Conservation (phyloP, 2,329 filamentous ascomycete species). For the Trichoderma koningiopsis region DNA sequence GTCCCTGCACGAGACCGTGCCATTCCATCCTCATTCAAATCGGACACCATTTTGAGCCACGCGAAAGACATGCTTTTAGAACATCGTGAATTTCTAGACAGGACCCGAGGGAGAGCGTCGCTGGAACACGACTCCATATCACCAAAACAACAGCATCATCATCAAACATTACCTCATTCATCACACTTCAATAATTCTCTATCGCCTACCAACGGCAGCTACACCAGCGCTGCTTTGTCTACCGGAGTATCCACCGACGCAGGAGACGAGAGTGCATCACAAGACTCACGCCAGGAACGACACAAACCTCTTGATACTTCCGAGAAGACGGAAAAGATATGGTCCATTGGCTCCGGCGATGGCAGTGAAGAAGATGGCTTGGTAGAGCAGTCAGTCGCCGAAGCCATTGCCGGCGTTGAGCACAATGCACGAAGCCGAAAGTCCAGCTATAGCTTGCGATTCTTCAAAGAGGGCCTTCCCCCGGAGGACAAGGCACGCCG, state of each 20-base stretch:
- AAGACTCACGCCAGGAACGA: constrained; percentile 13
- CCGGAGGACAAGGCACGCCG: constrained; percentile 58
- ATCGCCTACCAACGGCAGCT: constrained; percentile 30
- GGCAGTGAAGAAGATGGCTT: constrained; percentile 55
- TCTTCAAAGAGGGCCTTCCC: constrained; percentile 68
- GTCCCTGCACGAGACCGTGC: constrained; percentile 36
- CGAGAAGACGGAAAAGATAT: constrained; percentile 65
- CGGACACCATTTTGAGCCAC: constrained; percentile 37
- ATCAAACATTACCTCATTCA: constrained; percentile 30
- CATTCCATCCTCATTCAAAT: constrained; percentile 39
- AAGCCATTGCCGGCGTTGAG: constrained; percentile 63
- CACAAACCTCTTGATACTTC: constrained; percentile 32
- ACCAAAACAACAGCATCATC: constrained; percentile 29
- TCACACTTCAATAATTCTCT: constrained; percentile 36
- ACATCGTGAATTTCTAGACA: constrained; percentile 38
- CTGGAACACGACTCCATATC: constrained; percentile 40
- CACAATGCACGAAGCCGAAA: constrained; percentile 67
- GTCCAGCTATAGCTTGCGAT: constrained; percentile 66
- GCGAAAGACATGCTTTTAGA: constrained; percentile 44
- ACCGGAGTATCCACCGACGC: constrained; percentile 24
- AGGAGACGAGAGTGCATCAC: constrained; percentile 26
- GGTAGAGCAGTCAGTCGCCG: constrained; percentile 66
- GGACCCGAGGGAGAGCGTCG: constrained; percentile 36
- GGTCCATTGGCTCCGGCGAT: constrained; percentile 62
- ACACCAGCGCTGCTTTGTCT: constrained; percentile 28